These are phyloP conservation scores for Ophiostoma ulmi DNA, from an alignment of 2,329 filamentous ascomycete genomes.

Conservation along the genomic window DNA sequence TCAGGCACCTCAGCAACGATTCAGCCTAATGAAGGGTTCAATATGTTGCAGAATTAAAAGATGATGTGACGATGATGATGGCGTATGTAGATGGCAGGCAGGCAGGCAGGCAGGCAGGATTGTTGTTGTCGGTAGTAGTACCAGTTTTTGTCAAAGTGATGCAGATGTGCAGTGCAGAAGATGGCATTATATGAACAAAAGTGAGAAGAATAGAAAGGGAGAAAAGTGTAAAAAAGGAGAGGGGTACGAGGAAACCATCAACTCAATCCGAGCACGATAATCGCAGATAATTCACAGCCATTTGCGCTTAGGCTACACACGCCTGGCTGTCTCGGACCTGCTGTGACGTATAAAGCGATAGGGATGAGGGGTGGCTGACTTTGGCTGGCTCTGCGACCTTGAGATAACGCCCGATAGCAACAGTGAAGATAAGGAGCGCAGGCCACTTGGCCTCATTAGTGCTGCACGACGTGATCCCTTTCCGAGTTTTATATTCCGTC, in stretches of 20 bases:
- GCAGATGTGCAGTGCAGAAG: background rate
- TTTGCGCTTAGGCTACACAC: constrained; percentile 1
- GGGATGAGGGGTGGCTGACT: constrained; percentile 3
- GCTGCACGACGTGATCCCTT: constrained; percentile 1
- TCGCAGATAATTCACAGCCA: background rate
- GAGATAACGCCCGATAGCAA: constrained; percentile 14
- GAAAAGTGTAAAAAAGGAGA: constrained; percentile 13
- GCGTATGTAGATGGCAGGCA: background rate
- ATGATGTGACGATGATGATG: background rate
- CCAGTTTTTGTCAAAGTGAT: background rate
- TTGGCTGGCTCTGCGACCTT: background rate
- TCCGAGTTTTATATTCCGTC: background rate
- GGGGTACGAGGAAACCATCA: background rate
- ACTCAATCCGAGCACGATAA: background rate
- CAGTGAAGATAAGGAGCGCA: constrained; percentile 11
- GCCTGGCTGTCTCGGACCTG: background rate
- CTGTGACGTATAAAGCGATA: constrained; percentile 1
- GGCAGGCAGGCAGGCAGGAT: no score
- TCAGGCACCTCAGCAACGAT: background rate
- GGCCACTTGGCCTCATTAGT: constrained; percentile 9
- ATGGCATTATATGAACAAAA: background rate
- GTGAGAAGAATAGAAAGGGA: background rate
- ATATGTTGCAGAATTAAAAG: background rate
- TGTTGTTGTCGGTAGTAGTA: background rate
- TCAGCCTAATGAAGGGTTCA: background rate